A percentile compares a stretch with the other conserved stretches of the same genome.
phyloP scores from a whole-genome alignment of 441 rosid species.

The Eutrema salsugineum region DNA sequence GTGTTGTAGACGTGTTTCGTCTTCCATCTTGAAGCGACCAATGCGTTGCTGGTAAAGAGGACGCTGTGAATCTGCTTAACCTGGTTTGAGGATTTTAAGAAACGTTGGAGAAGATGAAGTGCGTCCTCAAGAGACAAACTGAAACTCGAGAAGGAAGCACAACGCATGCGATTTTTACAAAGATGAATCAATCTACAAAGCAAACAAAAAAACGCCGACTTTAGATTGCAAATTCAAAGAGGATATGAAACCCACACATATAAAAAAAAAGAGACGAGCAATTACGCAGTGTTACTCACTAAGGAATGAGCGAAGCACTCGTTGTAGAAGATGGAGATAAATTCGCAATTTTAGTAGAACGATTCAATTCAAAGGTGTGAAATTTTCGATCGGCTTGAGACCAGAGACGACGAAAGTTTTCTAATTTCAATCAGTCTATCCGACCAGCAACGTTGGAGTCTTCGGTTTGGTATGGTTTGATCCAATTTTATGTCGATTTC shows the following conservation, averaged over 20 bases:
- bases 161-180: conserved; percentile 13
- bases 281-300: neutral
- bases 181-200: neutral
- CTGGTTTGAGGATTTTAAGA: conserved; percentile 37
- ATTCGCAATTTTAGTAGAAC: neutral
- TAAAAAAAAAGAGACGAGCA: neutral
- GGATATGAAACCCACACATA: neutral
- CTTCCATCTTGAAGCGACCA: conserved; percentile 36
- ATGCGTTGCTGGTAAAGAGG: conserved; percentile 31
- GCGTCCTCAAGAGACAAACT: conserved; percentile 34
- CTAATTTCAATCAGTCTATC: neutral
- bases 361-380: neutral
- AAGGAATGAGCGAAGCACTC: neutral
- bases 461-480: conserved; percentile 8
- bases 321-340: neutral
- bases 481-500: neutral
- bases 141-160: neutral
- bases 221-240: neutral
- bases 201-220: neutral
- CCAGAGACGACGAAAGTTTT: neutral
- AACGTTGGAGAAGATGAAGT: conserved; percentile 51
- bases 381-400: neutral
- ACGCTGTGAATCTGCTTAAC: conserved; percentile 55
- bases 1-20: conserved; percentile 52
- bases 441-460: neutral